These are phyloP conservation scores for Pseudopithomyces maydicus DNA, from an alignment of 2,329 filamentous ascomycete species.

Conservation along the genomic window DNA sequence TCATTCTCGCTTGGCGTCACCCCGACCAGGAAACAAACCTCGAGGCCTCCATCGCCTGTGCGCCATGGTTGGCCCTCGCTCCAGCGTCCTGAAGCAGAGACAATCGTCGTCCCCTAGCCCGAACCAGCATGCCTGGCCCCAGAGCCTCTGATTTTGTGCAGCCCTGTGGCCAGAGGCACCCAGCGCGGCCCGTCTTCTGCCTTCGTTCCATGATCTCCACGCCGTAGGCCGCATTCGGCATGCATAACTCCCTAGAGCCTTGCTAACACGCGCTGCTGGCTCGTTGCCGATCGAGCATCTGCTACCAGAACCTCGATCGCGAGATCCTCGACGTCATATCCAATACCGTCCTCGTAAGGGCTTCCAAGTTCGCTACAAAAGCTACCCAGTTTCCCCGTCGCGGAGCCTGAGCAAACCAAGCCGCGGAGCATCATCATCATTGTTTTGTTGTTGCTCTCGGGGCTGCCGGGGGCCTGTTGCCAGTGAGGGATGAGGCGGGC, in stretches of 20 bases:
- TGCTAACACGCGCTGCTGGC: constrained; percentile 27
- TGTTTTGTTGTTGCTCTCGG: constrained; percentile 17
- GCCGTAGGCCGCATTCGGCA: constrained; percentile 32
- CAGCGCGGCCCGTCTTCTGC: constrained; percentile 33
- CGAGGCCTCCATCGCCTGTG: constrained; percentile 21
- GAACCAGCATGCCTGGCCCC: constrained; percentile 37
- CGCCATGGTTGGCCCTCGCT: constrained; percentile 24
- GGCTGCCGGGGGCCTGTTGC: constrained; percentile 22
- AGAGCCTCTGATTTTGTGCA: constrained; percentile 36
- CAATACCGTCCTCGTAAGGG: constrained; percentile 25
- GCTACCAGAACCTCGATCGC: constrained; percentile 34
- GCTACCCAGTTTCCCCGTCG: constrained; percentile 1
- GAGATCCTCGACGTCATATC: constrained; percentile 38
- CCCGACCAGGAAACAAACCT: constrained; percentile 33
- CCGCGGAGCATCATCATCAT: constrained; percentile 9
- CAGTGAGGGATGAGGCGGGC: constrained; percentile 23
- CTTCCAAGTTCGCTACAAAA: constrained; percentile 30
- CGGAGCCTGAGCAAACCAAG: not conserved
- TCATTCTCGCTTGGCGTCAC: constrained; percentile 36
- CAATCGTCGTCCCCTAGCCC: constrained; percentile 13
- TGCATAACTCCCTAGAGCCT: constrained; percentile 37
- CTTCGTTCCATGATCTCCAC: constrained; percentile 24
- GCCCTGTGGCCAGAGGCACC: constrained; percentile 32
- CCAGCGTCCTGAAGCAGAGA: constrained; percentile 22
- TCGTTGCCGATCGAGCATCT: constrained; percentile 35